phyloP scores from a whole-genome alignment of 148 eudicot genomes.

The Heliosperma pusillum region DNA sequence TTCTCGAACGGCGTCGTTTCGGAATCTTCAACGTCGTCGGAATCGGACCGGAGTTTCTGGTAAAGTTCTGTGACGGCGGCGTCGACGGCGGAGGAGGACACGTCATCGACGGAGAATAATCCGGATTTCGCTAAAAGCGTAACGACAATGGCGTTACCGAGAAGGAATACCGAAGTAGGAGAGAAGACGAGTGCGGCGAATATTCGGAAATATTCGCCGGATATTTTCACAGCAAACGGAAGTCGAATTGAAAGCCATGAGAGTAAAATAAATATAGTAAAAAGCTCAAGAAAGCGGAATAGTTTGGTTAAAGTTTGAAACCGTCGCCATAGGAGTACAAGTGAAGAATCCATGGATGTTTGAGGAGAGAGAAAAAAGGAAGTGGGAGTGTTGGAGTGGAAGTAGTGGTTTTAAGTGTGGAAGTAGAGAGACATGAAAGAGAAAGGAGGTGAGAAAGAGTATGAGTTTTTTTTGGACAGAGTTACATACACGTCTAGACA shows the following conservation, averaged over 20 bases:
- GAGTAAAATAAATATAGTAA: conserved; percentile 29
- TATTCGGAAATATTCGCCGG: conserved; percentile 46
- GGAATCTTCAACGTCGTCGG: background rate
- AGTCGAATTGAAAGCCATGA: conserved; percentile 61
- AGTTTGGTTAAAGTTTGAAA: conserved; percentile 40
- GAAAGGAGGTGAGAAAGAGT: background rate
- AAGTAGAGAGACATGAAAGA: background rate
- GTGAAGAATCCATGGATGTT: conserved; percentile 17
- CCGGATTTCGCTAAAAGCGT: conserved; percentile 69
- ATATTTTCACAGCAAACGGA: conserved; percentile 49
- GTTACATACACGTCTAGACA: conserved; percentile 16
- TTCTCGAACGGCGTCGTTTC: conserved; percentile 9
- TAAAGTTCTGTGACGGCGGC: conserved; percentile 33
- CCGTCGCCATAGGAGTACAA: conserved; percentile 29
- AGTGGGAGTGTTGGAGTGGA: background rate
- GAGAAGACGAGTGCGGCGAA: conserved; percentile 36
- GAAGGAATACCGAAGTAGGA: conserved; percentile 58
- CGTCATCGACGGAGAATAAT: conserved; percentile 10
- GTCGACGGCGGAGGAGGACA: conserved; percentile 4
- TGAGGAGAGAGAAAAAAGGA: background rate
- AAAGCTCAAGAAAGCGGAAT: conserved; percentile 55
- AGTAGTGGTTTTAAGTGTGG: background rate
- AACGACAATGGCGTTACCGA: conserved; percentile 66
- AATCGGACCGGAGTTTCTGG: conserved; percentile 31
- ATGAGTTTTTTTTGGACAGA: background rate